These are phyloP conservation scores for Pseudogymnoascus sp. DNA, from an alignment of 2,329 filamentous ascomycete species.

Conservation along the genomic window DNA sequence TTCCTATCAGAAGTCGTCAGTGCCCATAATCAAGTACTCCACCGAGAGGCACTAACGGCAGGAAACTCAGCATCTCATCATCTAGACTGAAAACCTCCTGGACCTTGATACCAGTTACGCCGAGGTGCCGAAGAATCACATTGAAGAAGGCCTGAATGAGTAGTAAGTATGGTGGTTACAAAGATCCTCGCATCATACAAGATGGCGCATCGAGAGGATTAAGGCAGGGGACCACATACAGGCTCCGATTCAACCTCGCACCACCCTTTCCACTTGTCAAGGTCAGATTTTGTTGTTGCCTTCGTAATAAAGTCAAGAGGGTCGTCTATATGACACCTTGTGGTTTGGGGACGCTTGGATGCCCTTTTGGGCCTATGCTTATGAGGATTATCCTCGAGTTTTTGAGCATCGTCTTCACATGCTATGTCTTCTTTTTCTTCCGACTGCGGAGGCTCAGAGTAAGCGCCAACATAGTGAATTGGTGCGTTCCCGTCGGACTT, in stretches of 20 bases:
- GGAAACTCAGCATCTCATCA: slow-evolving; percentile 49
- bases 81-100: slow-evolving; percentile 72
- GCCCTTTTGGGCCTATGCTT: not conserved
- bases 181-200: not conserved
- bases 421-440: not conserved
- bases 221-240: slow-evolving; percentile 38
- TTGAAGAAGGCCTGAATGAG: slow-evolving; percentile 67
- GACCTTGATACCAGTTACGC: slow-evolving; percentile 63
- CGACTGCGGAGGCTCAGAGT: not conserved
- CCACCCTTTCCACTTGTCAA: slow-evolving; percentile 61
- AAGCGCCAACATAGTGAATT: not conserved
- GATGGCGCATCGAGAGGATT: not conserved
- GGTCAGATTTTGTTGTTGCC: slow-evolving; percentile 43
- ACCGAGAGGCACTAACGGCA: slow-evolving; percentile 45
- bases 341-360: not conserved
- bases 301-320: slow-evolving; percentile 29
- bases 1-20: slow-evolving; percentile 39
- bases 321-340: slow-evolving; percentile 9
- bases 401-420: not conserved
- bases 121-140: slow-evolving; percentile 70
- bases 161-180: slow-evolving; percentile 14
- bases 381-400: not conserved
- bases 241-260: slow-evolving; percentile 86
- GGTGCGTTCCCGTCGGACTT: not conserved
- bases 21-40: not conserved